Evolutionary conservation across 164 flowering plant species (phyloP), one percentile per base, ranked within the genome.

Genomic region (Tinospora cordifolia): DNA sequence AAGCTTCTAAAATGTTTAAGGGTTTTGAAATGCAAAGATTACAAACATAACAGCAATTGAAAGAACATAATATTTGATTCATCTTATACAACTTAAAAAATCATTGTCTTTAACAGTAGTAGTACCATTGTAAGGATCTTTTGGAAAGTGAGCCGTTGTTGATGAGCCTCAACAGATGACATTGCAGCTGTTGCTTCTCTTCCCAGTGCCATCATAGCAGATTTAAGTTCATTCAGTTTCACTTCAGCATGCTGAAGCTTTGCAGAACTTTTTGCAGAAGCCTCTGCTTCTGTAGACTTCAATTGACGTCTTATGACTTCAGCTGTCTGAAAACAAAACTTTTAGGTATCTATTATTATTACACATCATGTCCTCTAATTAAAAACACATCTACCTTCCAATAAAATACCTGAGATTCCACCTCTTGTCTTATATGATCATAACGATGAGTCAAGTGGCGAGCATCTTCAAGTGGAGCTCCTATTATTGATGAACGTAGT

Each of bases 401-500:
- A 30, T 60, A 70, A 69, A 70, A 47, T 83, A 85, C 92, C 91
- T 90, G 95, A 41, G 85, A 74, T 76, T 88, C 92, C 69, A 84
- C 87, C 62, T 90, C 92, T 68, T 86, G 92, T 30, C 86, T 79
- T 44, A 87, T 76, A 69, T 78, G 82, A 39, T 88, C 85, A 80
- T 88, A 90, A 36, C 74, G 88, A 12, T 80, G 88, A 54, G 86
- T 77, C 76, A 88, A 75, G 76, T 81, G 89, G 27, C 90, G 89
- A 63, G 90, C 92, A 83, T 90, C 95, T 72, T 88, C 89, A 73
- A 88, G 79, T 72, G 90, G 92, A 71, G 89, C 88, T 74, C 88
- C 89, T 24, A 38, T 77, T 67, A 90, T 78, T 72, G 85, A 71
- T 60, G 83, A 75, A 70, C 87, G 76, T 68, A 90, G 74, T 69